phyloP scores from a whole-genome alignment of 2,329 filamentous ascomycete genomes.

The Chaetomiaceae sp. region DNA sequence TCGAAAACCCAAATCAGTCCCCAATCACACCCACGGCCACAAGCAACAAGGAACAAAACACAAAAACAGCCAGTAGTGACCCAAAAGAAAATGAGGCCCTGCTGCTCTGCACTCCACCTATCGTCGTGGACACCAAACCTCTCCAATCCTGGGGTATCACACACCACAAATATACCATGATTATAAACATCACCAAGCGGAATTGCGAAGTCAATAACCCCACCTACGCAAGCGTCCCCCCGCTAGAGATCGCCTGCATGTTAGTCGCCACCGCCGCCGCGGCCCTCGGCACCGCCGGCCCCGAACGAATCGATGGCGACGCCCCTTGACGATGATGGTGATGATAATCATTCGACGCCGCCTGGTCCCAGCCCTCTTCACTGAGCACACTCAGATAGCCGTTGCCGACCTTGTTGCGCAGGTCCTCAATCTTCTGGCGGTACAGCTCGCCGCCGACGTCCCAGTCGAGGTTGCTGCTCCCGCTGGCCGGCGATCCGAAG shows the following conservation, averaged over 20 bases:
- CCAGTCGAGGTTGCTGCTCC: conserved; percentile 50
- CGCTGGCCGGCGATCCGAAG: conserved; percentile 29
- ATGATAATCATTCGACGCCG: conserved; percentile 31
- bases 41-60: no score
- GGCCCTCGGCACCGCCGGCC: conserved; percentile 31
- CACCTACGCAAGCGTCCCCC: conserved; percentile 43
- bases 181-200: conserved; percentile 13
- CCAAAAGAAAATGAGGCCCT: no score
- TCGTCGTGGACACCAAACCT: no score
- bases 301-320: conserved; percentile 32
- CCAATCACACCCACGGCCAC: no score
- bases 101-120: no score
- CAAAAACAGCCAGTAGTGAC: no score
- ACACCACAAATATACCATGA: neutral
- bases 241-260: conserved; percentile 47
- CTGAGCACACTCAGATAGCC: conserved; percentile 82
- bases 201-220: neutral
- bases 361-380: conserved; percentile 65
- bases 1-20: conserved; percentile 14
- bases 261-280: no score
- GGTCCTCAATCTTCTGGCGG: conserved; percentile 77
- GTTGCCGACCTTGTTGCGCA: conserved; percentile 78
- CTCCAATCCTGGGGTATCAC: neutral
- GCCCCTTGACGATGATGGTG: conserved; percentile 34
- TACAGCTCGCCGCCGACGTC: conserved; percentile 70